phyloP scores from a whole-genome alignment of 345 rosid genomes.

The Isatis tinctoria region DNA sequence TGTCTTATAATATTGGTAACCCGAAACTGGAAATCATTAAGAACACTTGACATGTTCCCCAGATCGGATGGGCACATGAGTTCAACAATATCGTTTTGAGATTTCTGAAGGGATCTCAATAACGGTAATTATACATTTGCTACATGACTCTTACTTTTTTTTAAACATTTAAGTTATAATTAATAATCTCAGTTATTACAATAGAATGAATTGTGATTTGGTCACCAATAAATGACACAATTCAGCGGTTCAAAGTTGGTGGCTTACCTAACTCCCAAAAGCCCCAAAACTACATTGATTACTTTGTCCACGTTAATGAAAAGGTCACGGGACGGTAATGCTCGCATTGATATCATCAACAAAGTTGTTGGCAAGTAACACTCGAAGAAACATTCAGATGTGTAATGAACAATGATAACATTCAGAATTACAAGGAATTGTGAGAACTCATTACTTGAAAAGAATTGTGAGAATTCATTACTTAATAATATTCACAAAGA shows the following conservation, averaged over 20 bases:
- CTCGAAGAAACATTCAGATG: not conserved
- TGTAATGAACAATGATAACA: not conserved
- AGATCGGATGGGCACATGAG: conserved; percentile 45
- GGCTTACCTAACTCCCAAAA: not conserved
- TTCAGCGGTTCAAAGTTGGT: conserved; percentile 10
- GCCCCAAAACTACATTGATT: not conserved
- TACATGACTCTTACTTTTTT: conserved; percentile 10
- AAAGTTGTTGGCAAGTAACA: not conserved
- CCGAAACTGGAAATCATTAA: conserved; percentile 52
- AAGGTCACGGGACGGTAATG: not conserved
- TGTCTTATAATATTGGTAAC: conserved; percentile 19
- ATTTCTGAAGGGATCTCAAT: conserved; percentile 38
- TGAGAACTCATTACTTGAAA: conserved; percentile 3
- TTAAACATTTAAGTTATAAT: not conserved
- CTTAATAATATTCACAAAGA: conserved; percentile 21
- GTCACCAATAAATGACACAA: conserved; percentile 9
- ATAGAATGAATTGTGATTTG: conserved; percentile 2
- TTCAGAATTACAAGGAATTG: conserved; percentile 2
- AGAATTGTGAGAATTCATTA: not conserved
- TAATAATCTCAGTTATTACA: not conserved
- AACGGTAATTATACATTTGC: not conserved
- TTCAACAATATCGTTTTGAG: conserved; percentile 50
- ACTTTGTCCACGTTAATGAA: not conserved
- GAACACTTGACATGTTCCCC: conserved; percentile 70
- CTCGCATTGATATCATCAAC: not conserved